These are phyloP conservation scores for Rhodotorula sp. DNA, from an alignment of 1,284 basidiomycete species.

Conservation along the genomic window DNA sequence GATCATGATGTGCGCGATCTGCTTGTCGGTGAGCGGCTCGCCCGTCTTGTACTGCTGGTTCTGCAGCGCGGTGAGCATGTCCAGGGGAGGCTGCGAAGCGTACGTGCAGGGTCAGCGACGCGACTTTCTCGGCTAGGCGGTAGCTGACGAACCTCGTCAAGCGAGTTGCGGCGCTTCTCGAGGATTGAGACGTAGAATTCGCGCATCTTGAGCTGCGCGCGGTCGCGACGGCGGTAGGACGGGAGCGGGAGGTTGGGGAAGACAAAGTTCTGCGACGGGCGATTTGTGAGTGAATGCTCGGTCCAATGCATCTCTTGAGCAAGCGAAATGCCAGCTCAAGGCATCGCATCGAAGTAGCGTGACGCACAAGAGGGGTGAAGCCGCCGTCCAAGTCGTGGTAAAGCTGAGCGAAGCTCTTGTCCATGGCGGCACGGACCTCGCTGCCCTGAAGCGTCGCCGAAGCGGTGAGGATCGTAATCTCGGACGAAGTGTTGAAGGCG, in stretches of 20 bases:
- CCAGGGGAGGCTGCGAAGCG: slow-evolving; percentile 75
- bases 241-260: slow-evolving; percentile 91
- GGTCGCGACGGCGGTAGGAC: slow-evolving; percentile 82
- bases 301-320: too few species aligned
- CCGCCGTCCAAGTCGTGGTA: slow-evolving; percentile 87
- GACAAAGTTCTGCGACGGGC: slow-evolving; percentile 82
- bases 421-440: slow-evolving; percentile 77
- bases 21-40: slow-evolving; percentile 73
- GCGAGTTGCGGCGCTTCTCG: slow-evolving; percentile 66
- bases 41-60: slow-evolving; percentile 86
- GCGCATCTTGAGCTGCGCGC: slow-evolving; percentile 89
- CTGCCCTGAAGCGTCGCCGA: slow-evolving; percentile 88
- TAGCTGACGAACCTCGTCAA: slow-evolving; percentile 51
- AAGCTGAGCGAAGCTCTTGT: slow-evolving; percentile 81
- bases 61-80: slow-evolving; percentile 90
- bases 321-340: background rate
- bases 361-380: slow-evolving; percentile 49
- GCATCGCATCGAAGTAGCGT: background rate
- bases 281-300: too few species aligned
- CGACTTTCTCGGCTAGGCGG: too few species aligned
- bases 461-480: slow-evolving; percentile 94
- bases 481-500: slow-evolving; percentile 72
- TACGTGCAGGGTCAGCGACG: background rate
- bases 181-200: slow-evolving; percentile 92
- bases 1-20: slow-evolving; percentile 92